phyloP scores from a whole-genome alignment of 805 yeast species.

The Lipomyces sp. region DNA sequence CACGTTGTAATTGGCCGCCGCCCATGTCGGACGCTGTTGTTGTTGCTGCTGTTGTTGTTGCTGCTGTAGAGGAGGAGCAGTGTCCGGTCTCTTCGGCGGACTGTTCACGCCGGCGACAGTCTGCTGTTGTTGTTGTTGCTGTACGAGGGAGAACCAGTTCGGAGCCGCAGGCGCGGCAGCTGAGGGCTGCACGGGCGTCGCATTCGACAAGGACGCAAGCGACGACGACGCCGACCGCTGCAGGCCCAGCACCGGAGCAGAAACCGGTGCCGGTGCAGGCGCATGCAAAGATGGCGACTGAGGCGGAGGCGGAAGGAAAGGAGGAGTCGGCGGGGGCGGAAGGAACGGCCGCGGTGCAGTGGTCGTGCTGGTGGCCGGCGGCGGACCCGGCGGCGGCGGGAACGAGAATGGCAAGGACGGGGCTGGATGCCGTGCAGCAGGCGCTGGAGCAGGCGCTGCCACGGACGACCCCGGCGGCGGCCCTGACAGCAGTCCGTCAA shows the following conservation, averaged over 20 bases:
- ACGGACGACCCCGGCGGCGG: neutral
- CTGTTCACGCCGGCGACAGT: too few species aligned
- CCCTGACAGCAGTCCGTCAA: conserved; percentile 23
- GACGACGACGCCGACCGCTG: too few species aligned
- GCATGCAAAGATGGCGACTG: too few species aligned
- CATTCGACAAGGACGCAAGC: too few species aligned
- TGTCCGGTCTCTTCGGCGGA: too few species aligned
- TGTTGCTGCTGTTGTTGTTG: neutral
- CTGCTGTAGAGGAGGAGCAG: neutral
- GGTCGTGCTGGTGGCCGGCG: neutral
- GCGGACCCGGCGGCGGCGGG: neutral
- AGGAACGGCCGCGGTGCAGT: conserved; percentile 8
- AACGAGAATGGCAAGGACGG: neutral
- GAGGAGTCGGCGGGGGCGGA: conserved; percentile 3
- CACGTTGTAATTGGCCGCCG: conserved; percentile 3
- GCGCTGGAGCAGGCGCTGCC: neutral
- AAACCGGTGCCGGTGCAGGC: too few species aligned
- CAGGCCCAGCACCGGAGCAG: too few species aligned
- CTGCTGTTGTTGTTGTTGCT: too few species aligned
- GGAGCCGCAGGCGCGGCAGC: too few species aligned
- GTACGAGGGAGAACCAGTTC: too few species aligned
- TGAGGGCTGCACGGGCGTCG: too few species aligned
- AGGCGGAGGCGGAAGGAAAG: too few species aligned
- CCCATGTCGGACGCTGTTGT: neutral
- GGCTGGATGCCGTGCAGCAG: neutral